Percentiles rank a stretch among this genome's conserved stretches.
phyloP scores from a whole-genome alignment of 306 rosid species.

The Castanea mollissima region DNA sequence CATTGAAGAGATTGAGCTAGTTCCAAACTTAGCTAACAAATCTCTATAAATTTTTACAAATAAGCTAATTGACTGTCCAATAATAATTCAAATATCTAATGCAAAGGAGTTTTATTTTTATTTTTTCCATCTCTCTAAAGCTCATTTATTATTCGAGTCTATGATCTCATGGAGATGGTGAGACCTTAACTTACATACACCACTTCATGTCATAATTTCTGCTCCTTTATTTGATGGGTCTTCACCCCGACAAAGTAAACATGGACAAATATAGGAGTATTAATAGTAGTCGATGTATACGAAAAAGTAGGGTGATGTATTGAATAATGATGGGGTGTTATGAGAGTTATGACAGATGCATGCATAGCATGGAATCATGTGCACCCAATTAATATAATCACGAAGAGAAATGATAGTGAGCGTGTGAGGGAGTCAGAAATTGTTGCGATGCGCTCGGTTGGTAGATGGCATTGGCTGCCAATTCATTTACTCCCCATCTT shows the following conservation, averaged over 20 bases:
- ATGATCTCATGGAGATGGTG: no score
- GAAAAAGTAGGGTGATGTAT: constrained; percentile 17
- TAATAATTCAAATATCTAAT: no score
- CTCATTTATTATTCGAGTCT: no score
- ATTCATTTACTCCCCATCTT: constrained; percentile 10
- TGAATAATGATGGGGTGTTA: constrained; percentile 15
- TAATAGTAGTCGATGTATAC: constrained; percentile 4
- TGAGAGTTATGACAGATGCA: constrained; percentile 14
- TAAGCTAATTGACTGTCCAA: no score
- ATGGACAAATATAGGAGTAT: neutral
- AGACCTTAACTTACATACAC: no score
- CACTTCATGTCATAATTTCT: no score
- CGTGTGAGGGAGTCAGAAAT: constrained; percentile 17
- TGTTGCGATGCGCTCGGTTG: neutral
- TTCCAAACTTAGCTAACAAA: no score
- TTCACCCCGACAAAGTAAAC: constrained; percentile 25
- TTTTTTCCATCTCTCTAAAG: no score
- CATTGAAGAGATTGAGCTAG: no score
- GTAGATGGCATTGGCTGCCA: constrained; percentile 23
- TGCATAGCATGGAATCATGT: constrained; percentile 24
- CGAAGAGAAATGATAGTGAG: neutral
- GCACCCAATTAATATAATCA: constrained; percentile 30
- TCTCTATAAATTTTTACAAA: no score
- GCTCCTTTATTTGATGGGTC: constrained; percentile 8
- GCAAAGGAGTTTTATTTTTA: no score